Percentiles rank a stretch among this genome's conserved stretches.
phyloP scores from a whole-genome alignment of 2,329 filamentous ascomycete species.

The Pseudopithomyces maydicus region DNA sequence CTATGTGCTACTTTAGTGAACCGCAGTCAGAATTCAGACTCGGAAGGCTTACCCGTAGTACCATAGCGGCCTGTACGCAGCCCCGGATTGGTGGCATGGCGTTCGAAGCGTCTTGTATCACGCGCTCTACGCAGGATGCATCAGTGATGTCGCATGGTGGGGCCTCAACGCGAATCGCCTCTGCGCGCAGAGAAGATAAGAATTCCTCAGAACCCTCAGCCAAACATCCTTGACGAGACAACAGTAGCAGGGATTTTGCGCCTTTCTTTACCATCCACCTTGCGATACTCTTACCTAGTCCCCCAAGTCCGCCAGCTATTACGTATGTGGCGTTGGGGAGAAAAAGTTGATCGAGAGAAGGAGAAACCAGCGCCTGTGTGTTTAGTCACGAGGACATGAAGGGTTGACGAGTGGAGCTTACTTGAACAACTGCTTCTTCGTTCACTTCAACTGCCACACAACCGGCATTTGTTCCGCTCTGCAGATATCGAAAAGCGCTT shows the following conservation, averaged over 20 bases:
- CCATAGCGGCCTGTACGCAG: background rate
- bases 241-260: background rate
- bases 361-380: too few relatives aligned
- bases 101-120: background rate
- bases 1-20: too few relatives aligned
- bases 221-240: background rate
- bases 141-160: background rate
- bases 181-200: background rate
- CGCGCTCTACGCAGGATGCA: background rate
- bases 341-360: too few relatives aligned
- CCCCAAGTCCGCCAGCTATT: background rate
- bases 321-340: background rate
- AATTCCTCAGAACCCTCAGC: background rate
- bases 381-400: too few relatives aligned
- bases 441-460: background rate
- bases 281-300: background rate
- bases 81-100: background rate
- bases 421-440: background rate
- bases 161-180: background rate
- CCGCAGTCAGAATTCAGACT: too few relatives aligned
- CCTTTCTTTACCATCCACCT: background rate
- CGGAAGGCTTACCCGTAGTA: background rate
- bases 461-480: background rate
- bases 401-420: background rate
- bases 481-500: background rate